Evolutionary conservation across 108 stramenopile genomes (phyloP).

Genomic region (Skeletonema potamos): DNA sequence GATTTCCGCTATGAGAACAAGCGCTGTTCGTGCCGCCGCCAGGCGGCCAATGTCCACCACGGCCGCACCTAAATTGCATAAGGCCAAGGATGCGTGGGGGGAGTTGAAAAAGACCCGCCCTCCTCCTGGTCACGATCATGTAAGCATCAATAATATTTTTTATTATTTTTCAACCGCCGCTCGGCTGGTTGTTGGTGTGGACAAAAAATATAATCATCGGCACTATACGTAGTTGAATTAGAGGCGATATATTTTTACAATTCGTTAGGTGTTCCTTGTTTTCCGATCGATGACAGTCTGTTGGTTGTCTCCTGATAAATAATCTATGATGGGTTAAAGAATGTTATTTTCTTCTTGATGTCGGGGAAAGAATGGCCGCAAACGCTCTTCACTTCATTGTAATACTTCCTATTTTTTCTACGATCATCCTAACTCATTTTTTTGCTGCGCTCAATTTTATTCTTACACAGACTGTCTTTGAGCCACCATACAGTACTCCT

Average conservation of each 20-base stretch:
- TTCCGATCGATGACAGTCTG: neutral
- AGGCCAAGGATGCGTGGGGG: conserved; percentile 70
- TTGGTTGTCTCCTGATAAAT: neutral
- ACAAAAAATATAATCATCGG: neutral
- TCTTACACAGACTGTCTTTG: conserved; percentile 46
- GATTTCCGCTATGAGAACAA: conserved; percentile 1
- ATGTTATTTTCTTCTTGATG: neutral
- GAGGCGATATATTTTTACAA: neutral
- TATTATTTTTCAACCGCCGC: neutral
- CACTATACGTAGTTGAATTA: neutral
- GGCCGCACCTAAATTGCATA: conserved; percentile 76
- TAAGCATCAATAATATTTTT: conserved; percentile 22
- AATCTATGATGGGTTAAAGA: neutral
- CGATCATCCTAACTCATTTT: neutral
- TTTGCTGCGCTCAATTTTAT: conserved; percentile 7
- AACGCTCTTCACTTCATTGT: neutral
- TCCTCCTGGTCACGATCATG: conserved; percentile 62
- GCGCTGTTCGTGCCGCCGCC: conserved; percentile 33
- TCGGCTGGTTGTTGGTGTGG: neutral
- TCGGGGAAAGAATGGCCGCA: neutral
- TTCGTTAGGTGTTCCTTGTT: no score
- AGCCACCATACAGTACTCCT: conserved; percentile 40
- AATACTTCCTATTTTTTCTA: neutral
- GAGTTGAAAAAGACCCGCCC: conserved; percentile 66
- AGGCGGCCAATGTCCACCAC: conserved; percentile 54